Conservation (phyloP, 2,329 filamentous ascomycete species). For the Penicillium frequentans region DNA sequence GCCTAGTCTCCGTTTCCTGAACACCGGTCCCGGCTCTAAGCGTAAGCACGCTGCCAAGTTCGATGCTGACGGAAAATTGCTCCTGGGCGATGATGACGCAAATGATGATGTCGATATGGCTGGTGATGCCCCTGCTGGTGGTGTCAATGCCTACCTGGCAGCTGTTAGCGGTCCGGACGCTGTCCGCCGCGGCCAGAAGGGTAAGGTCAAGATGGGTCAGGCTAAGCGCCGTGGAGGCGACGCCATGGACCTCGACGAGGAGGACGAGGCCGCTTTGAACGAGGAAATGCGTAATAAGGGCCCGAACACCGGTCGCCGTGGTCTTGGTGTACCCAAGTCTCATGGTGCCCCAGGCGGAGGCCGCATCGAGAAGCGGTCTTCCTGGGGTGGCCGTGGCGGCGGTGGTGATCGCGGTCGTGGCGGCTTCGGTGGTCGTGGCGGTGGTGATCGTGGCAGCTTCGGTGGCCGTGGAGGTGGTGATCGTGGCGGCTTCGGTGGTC, state of each 20-base stretch:
- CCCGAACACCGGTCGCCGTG: constrained; percentile 18
- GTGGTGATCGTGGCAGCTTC: background rate
- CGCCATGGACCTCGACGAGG: constrained; percentile 46
- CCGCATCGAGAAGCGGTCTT: constrained; percentile 28
- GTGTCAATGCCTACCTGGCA: constrained; percentile 61
- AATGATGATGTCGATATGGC: constrained; percentile 38
- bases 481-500: background rate
- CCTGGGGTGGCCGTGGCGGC: constrained; percentile 10
- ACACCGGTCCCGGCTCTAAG: constrained; percentile 37
- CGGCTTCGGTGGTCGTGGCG: constrained; percentile 1
- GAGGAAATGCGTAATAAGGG: constrained; percentile 18
- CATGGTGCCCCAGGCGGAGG: constrained; percentile 23
- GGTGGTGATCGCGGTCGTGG: constrained; percentile 6
- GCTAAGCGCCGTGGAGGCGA: constrained; percentile 38
- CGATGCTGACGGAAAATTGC: constrained; percentile 46
- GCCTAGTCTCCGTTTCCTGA: constrained; percentile 55
- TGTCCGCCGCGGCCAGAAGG: constrained; percentile 58
- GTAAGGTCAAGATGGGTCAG: constrained; percentile 61
- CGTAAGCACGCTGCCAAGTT: constrained; percentile 44
- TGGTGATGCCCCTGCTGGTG: constrained; percentile 28
- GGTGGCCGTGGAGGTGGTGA: background rate
- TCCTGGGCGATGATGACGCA: constrained; percentile 39
- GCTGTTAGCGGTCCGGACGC: constrained; percentile 62
- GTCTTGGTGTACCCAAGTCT: constrained; percentile 27
- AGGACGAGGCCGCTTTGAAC: constrained; percentile 20